Conservation (phyloP, 371 early-diverging fungal species). For the Mycotypha africana region DNA sequence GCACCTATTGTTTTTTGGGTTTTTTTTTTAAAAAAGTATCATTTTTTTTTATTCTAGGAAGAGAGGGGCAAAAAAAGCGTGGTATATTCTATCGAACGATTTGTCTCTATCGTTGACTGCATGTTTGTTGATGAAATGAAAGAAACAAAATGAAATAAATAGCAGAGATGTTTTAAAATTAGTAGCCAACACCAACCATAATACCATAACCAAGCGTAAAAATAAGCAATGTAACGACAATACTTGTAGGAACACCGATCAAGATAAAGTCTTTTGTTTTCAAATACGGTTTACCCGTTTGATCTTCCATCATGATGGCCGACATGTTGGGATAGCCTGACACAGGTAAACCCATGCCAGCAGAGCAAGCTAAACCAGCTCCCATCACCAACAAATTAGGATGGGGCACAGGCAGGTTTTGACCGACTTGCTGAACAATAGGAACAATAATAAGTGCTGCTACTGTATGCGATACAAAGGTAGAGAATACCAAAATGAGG, state of each 20-base stretch:
- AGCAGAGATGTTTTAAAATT: too few species aligned
- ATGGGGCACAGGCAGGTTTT: conserved; percentile 69
- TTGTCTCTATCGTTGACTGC: too few species aligned
- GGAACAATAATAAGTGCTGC: conserved; percentile 83
- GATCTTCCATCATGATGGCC: conserved; percentile 90
- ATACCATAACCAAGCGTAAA: conserved; percentile 76
- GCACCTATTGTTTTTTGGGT: too few species aligned
- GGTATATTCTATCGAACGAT: too few species aligned
- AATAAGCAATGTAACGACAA: conserved; percentile 64
- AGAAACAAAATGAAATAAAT: too few species aligned
- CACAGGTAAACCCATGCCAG: conserved; percentile 73
- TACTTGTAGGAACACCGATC: conserved; percentile 75
- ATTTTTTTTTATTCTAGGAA: too few species aligned
- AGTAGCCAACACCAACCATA: conserved; percentile 56
- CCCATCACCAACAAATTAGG: conserved; percentile 89
- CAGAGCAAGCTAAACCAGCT: conserved; percentile 42
- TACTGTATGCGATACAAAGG: conserved; percentile 95
- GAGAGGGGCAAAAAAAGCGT: too few species aligned
- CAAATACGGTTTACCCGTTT: conserved; percentile 84
- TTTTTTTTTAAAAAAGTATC: too few species aligned
- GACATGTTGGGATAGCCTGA: conserved; percentile 97
- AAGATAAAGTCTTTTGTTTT: conserved; percentile 79
- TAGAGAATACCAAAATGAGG: conserved; percentile 76
- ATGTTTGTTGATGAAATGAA: too few species aligned
- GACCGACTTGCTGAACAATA: conserved; percentile 73